A percentile compares a stretch with the other conserved stretches of the same genome.
Conservation (phyloP, 1,139 yeast genomes). For the Pichia sp. region DNA sequence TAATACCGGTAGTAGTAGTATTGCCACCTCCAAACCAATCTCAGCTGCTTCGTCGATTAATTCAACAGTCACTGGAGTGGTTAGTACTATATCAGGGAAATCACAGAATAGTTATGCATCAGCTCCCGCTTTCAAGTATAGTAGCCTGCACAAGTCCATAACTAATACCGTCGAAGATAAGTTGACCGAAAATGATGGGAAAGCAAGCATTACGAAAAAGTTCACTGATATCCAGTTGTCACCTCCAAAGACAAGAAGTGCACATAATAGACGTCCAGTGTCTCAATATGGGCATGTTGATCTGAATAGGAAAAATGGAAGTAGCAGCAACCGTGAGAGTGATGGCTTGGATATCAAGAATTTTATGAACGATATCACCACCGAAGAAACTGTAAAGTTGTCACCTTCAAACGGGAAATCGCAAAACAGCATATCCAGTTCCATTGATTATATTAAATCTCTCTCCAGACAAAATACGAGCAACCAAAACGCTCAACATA, state of each 20-base stretch:
- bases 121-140: conserved; percentile 4
- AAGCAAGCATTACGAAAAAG: not conserved
- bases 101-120: not conserved
- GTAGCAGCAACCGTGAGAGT: not conserved
- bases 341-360: conserved; percentile 11
- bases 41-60: not conserved
- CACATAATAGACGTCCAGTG: conserved; percentile 8
- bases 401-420: conserved; percentile 29
- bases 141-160: conserved; percentile 2
- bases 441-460: conserved; percentile 53
- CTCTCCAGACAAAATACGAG: conserved; percentile 34
- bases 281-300: conserved; percentile 9
- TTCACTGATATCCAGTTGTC: not conserved
- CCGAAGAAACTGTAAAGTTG: conserved; percentile 27
- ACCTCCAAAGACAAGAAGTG: conserved; percentile 2
- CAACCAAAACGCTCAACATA: conserved; percentile 19
- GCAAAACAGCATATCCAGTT: conserved; percentile 34
- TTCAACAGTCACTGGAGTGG: not conserved
- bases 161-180: conserved; percentile 1
- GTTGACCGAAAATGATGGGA: not conserved
- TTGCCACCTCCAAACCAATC: not conserved
- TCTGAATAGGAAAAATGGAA: conserved; percentile 3
- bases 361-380: conserved; percentile 27
- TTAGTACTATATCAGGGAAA: not conserved
- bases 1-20: not conserved